Percentiles rank a stretch among this genome's conserved stretches.
These are phyloP conservation scores for Pleurotus platypus DNA, from an alignment of 768 basidiomycete species.

Conservation along the genomic window DNA sequence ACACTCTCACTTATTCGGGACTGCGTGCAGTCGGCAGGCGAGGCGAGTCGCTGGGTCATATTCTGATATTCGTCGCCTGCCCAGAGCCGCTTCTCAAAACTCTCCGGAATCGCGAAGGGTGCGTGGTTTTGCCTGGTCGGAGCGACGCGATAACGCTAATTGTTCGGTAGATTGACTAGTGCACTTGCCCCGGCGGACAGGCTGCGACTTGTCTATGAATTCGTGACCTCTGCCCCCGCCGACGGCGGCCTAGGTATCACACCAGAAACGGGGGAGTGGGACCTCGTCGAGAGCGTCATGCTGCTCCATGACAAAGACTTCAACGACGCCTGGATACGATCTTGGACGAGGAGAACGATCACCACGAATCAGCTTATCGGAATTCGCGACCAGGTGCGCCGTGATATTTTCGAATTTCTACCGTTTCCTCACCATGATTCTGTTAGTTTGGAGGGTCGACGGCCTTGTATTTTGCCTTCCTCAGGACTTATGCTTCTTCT, in stretches of 20 bases:
- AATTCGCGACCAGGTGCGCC: constrained; percentile 68
- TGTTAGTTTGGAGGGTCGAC: constrained; percentile 71
- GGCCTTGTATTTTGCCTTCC: constrained; percentile 87
- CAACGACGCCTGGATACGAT: constrained; percentile 74
- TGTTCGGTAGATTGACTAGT: constrained; percentile 28
- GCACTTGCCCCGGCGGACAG: constrained; percentile 66
- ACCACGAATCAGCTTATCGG: constrained; percentile 62
- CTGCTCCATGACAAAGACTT: constrained; percentile 81
- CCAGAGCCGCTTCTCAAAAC: constrained; percentile 56
- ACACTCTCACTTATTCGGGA: constrained; percentile 57
- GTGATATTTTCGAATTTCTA: background rate
- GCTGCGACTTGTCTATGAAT: constrained; percentile 73
- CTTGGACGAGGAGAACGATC: constrained; percentile 67
- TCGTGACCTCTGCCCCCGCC: constrained; percentile 62
- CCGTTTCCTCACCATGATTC: background rate
- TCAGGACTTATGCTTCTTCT: constrained; percentile 78
- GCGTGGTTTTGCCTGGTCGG: constrained; percentile 19
- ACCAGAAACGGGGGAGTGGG: constrained; percentile 69
- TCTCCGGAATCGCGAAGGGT: constrained; percentile 76
- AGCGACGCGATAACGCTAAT: too few species aligned
- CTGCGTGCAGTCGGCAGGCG: constrained; percentile 70
- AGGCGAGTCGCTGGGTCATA: constrained; percentile 72
- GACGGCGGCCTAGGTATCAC: constrained; percentile 87
- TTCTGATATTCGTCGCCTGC: constrained; percentile 75
- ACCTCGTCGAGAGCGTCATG: constrained; percentile 77